Evolutionary conservation across 2,329 filamentous ascomycete genomes (phyloP).

Genomic region (Sporothrix inflata): DNA sequence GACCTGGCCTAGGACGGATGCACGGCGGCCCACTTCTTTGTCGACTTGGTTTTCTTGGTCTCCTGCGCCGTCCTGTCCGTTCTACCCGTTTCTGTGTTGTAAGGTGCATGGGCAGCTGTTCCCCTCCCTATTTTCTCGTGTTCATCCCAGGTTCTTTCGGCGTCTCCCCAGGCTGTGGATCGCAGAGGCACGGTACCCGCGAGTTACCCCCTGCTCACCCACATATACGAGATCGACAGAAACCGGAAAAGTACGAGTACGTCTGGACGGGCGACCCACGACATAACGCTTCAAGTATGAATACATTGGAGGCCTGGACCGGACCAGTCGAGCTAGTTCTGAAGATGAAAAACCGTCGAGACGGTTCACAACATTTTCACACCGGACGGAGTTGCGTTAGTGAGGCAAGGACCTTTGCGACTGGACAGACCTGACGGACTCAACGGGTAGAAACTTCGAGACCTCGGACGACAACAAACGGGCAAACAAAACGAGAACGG

Average conservation of each 20-base stretch:
- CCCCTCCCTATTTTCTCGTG: conserved; percentile 9
- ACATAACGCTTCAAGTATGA: not conserved
- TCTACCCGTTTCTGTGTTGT: not conserved
- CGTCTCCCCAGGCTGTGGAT: conserved; percentile 4
- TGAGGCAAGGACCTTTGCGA: not conserved
- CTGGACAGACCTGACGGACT: not conserved
- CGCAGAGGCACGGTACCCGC: conserved; percentile 5
- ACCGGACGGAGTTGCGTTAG: not conserved
- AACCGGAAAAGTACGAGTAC: not conserved
- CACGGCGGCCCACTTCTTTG: conserved; percentile 20
- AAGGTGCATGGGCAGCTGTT: not conserved
- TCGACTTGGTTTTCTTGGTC: conserved; percentile 1
- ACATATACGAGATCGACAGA: conserved; percentile 16
- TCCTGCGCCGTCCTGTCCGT: conserved; percentile 5
- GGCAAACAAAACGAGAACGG: not conserved
- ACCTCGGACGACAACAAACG: not conserved
- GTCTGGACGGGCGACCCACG: not conserved
- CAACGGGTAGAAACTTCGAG: conserved; percentile 8
- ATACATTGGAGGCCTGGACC: not conserved
- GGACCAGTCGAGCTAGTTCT: not conserved
- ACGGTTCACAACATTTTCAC: not conserved
- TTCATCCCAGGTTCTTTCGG: conserved; percentile 20
- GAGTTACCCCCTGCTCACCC: conserved; percentile 16
- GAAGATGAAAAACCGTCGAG: not conserved
- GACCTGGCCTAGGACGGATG: not conserved